Evolutionary conservation across 257 asterid species (phyloP).

Genomic region (Petunia secreta): DNA sequence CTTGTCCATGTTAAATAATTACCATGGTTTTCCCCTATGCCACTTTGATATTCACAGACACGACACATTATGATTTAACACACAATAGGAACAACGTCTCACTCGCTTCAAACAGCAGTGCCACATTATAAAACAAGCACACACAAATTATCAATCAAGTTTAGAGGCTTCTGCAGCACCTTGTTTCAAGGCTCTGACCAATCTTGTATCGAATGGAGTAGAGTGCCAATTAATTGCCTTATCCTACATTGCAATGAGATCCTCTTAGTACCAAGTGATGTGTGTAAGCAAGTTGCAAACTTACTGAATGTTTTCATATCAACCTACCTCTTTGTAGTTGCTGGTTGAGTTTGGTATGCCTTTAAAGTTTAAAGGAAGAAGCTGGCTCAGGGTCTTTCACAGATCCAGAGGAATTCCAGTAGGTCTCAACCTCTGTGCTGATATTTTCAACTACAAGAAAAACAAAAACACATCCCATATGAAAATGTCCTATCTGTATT

Average conservation of each 20-base stretch:
- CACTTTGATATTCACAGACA: no score
- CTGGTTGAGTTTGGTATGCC: constrained; percentile 92
- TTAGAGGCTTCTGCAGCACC: constrained; percentile 49
- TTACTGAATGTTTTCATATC: not conserved
- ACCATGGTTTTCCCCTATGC: no score
- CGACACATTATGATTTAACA: no score
- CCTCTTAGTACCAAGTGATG: not conserved
- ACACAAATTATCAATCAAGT: not conserved
- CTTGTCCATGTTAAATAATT: no score
- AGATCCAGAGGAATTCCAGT: constrained; percentile 64
- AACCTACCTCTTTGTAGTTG: constrained; percentile 87
- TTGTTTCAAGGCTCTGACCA: constrained; percentile 71
- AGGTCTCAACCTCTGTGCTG: constrained; percentile 59
- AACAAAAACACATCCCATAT: no score
- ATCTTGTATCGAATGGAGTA: constrained; percentile 87
- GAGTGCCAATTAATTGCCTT: constrained; percentile 85
- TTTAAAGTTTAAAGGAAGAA: constrained; percentile 52
- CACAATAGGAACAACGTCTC: constrained; percentile 25
- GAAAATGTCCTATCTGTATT: no score
- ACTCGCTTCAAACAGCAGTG: constrained; percentile 24
- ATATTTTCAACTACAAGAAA: no score
- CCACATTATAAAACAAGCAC: not conserved
- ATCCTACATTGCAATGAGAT: constrained; percentile 58
- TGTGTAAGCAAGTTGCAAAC: not conserved
- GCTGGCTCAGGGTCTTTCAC: constrained; percentile 43